Percentiles rank a stretch among this genome's conserved stretches.
Evolutionary conservation across 2,329 filamentous ascomycete genomes (phyloP).

Genomic region (Colletotrichum sp.): DNA sequence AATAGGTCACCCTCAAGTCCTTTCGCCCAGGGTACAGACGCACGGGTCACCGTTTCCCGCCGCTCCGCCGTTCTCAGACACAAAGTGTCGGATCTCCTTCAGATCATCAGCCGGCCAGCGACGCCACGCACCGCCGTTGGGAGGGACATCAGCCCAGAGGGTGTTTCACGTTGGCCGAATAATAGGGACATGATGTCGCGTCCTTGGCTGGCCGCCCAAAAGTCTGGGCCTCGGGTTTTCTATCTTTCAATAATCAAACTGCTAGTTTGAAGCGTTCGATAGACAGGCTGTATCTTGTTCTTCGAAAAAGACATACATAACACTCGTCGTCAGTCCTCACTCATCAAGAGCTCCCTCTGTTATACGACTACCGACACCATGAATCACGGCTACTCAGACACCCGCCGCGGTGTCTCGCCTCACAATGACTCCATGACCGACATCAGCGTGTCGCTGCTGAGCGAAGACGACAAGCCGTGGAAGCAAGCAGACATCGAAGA

Average conservation of each 20-base stretch:
- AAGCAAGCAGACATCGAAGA: slow-evolving; percentile 1
- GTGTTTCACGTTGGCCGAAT: slow-evolving; percentile 10
- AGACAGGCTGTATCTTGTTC: background rate
- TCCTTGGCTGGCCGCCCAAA: background rate
- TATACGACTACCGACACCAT: background rate
- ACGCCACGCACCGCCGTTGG: background rate
- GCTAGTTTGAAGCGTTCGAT: background rate
- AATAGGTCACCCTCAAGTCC: background rate
- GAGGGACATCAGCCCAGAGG: background rate
- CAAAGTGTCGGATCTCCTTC: slow-evolving; percentile 9
- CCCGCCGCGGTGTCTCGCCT: background rate
- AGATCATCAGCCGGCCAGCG: slow-evolving; percentile 2
- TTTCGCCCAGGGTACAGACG: background rate
- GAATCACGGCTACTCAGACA: slow-evolving; percentile 1
- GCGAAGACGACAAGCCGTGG: slow-evolving; percentile 6
- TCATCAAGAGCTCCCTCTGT: background rate
- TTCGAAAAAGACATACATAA: background rate
- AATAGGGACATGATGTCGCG: background rate
- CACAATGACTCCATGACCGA: slow-evolving; percentile 11
- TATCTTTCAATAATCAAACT: background rate
- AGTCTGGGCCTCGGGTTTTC: background rate
- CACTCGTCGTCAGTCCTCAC: background rate
- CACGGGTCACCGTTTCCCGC: background rate
- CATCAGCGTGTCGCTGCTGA: slow-evolving; percentile 8
- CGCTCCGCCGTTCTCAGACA: slow-evolving; percentile 14